Base-by-base conservation (phyloP, 1,284 basidiomycete species). In the Apiotrichum brassicae region DNA sequence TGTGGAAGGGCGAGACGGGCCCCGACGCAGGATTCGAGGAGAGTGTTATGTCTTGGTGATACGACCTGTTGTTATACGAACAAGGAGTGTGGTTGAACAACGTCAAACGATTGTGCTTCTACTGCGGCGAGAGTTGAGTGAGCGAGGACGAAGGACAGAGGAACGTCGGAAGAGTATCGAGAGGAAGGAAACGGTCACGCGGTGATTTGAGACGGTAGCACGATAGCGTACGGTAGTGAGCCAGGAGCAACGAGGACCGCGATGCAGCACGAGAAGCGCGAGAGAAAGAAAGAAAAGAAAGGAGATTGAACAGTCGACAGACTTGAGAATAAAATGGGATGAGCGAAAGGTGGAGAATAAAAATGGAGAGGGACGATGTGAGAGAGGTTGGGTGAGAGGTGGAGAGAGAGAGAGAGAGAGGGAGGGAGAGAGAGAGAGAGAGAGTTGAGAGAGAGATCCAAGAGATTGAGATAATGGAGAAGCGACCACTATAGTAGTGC, bases 211-310 rank as follows among this genome's bases (percentile, higher is more conserved):
- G n/a, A n/a, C n/a, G n/a, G n/a, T n/a, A n/a, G n/a, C n/a, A n/a
- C n/a, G n/a, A n/a, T n/a, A n/a, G n/a, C n/a, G n/a, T n/a, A n/a
- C n/a, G 28, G 28, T 30, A 11, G 28, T 11, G 28, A 14, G 28
- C 14, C 28, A 11, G 28, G 26, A 28, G 28, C 7, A 30, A 30
- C 9, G 14, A 30, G 14, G 14, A 14, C 9, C 28, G 28, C 33
- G 33, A 34, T 11, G 14, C 14, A 34, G n/a, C 7, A 34, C 7
- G 23, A 48, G 46, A 24, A 46, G 23, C 26, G 37, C 14, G 48
- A 46, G 22, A 13, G 23, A 36, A 37, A 37, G 40, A 28, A 38
- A 26, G n/a, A 48, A n/a, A 48, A 24, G 22, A 40, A 14, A 36
- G 26, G 26, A 42, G 26, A 45, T 38, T 23, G 43, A 24, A 46